Percentiles rank a stretch among this genome's conserved stretches.
phyloP scores from a whole-genome alignment of 495 filamentous ascomycete genomes.

The Oidiodendron maius region DNA sequence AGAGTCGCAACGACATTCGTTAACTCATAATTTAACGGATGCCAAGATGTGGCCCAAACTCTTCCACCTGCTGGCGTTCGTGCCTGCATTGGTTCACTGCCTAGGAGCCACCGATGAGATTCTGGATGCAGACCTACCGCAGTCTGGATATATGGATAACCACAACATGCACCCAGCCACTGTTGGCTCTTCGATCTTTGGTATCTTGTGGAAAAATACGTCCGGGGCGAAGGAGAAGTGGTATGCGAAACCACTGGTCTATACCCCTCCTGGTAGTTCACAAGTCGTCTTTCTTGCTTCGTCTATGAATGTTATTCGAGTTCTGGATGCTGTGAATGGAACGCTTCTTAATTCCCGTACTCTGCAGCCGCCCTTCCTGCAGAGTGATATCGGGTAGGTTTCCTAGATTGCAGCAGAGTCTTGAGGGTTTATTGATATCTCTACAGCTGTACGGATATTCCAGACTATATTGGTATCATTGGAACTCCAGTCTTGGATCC shows the following conservation, averaged over 20 bases:
- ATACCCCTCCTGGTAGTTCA: constrained; percentile 31
- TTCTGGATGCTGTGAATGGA: constrained; percentile 40
- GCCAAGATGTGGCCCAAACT: no score
- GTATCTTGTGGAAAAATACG: constrained; percentile 26
- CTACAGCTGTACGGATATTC: constrained; percentile 41
- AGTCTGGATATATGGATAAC: constrained; percentile 17
- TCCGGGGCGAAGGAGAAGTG: constrained; percentile 23
- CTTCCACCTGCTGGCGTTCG: no score
- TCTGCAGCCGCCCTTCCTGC: constrained; percentile 39
- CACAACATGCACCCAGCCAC: constrained; percentile 43
- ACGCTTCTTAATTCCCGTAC: constrained; percentile 31
- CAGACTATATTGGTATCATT: constrained; percentile 37
- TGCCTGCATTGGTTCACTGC: no score
- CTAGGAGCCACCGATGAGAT: neutral
- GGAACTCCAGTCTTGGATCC: constrained; percentile 46
- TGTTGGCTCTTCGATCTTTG: constrained; percentile 29
- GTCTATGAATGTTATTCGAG: constrained; percentile 39
- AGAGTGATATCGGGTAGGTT: constrained; percentile 19
- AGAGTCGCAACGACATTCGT: no score
- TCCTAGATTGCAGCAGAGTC: neutral
- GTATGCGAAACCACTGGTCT: constrained; percentile 40
- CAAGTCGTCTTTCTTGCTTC: constrained; percentile 42
- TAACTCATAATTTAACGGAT: no score
- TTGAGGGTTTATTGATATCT: constrained; percentile 18
- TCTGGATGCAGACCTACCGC: neutral